phyloP scores from a whole-genome alignment of 139 green algal genomes.

The Chloropicon primus region DNA sequence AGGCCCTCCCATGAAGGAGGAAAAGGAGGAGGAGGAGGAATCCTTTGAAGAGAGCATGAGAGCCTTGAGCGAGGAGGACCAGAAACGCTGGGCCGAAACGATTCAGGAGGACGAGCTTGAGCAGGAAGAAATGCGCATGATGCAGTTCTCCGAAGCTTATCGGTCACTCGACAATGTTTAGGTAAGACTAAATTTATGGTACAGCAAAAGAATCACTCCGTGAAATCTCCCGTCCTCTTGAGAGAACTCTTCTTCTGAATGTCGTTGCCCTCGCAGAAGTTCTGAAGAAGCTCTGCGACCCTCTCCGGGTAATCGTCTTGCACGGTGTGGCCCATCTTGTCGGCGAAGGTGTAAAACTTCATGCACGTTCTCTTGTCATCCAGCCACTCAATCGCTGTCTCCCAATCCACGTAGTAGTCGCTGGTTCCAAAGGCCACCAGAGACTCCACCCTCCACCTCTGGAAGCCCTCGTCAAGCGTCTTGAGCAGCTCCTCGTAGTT shows the following conservation, averaged over 20 bases:
- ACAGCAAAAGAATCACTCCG: neutral
- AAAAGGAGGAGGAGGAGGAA: neutral
- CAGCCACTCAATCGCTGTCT: slow-evolving; percentile 30
- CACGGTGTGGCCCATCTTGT: slow-evolving; percentile 28
- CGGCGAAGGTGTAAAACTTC: slow-evolving; percentile 21
- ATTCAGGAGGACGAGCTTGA: neutral
- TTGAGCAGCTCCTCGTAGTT: slow-evolving; percentile 32
- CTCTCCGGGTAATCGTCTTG: slow-evolving; percentile 47
- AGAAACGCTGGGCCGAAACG: neutral
- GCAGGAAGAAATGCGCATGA: neutral
- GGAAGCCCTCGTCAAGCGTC: slow-evolving; percentile 43
- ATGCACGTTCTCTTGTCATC: slow-evolving; percentile 43
- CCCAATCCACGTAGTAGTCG: slow-evolving; percentile 47
- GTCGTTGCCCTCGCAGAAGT: slow-evolving; percentile 23
- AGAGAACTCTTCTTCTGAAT: neutral
- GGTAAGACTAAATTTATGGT: too few relatives aligned
- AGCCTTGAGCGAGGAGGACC: neutral
- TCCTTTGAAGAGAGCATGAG: neutral
- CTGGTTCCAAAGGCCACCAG: slow-evolving; percentile 39
- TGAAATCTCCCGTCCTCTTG: neutral
- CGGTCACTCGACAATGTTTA: neutral
- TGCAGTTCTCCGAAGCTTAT: neutral
- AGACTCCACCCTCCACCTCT: slow-evolving; percentile 36
- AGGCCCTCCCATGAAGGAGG: neutral
- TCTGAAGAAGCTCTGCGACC: slow-evolving; percentile 17